These are phyloP conservation scores for peach (Prunus persica) DNA, from an alignment of 306 rosid genomes.

Conservation along the genomic window DNA sequence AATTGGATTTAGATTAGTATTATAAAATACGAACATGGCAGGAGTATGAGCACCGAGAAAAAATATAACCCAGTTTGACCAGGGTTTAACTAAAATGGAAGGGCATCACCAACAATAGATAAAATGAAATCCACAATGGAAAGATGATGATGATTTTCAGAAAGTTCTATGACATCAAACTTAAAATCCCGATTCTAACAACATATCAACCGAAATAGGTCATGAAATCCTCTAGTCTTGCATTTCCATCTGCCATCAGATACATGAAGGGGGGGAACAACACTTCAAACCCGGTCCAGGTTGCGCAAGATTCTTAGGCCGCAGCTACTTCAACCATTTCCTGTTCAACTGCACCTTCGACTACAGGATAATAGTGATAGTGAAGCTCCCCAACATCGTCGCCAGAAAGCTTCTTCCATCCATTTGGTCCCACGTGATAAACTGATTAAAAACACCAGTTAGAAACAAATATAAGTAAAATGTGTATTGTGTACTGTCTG, in stretches of 20 bases:
- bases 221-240: background rate
- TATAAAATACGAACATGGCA: background rate
- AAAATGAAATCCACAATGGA: background rate
- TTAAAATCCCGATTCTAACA: background rate
- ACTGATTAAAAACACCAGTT: slow-evolving; percentile 38
- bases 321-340: slow-evolving; percentile 84
- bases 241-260: background rate
- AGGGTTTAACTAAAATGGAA: background rate
- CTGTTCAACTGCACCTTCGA: slow-evolving; percentile 74
- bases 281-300: slow-evolving; percentile 9
- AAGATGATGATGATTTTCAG: background rate
- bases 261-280: background rate
- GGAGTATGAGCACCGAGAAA: background rate
- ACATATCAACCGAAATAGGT: background rate
- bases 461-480: background rate
- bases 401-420: slow-evolving; percentile 90
- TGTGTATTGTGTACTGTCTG: background rate
- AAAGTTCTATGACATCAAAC: background rate
- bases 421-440: slow-evolving; percentile 73
- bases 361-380: slow-evolving; percentile 65
- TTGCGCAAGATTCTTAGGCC: slow-evolving; percentile 31
- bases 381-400: slow-evolving; percentile 93
- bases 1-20: too few relatives aligned
- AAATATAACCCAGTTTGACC: background rate
- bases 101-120: background rate